Conservation (phyloP, 2,329 filamentous ascomycete genomes). For the Curvularia verruculosa region DNA sequence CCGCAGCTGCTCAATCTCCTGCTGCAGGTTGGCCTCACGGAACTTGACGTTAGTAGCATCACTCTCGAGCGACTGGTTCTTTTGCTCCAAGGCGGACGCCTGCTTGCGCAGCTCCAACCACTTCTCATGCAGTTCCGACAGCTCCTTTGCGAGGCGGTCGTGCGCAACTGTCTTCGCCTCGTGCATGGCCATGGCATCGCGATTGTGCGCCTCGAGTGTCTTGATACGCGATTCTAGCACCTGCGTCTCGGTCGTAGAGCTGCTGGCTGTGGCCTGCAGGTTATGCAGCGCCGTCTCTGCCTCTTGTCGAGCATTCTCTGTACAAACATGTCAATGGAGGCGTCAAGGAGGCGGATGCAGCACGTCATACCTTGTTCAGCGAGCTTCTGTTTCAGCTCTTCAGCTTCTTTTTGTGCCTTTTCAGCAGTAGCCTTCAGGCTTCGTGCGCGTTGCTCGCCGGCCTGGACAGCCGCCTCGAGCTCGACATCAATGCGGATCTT, state of each 20-base stretch:
- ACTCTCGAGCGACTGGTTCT: conserved; percentile 80
- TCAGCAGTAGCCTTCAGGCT: conserved; percentile 81
- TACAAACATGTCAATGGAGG: conserved; percentile 18
- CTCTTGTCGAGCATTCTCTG: conserved; percentile 76
- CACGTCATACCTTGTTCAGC: conserved; percentile 74
- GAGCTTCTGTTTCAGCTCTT: conserved; percentile 79
- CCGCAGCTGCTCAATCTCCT: conserved; percentile 86
- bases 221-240: conserved; percentile 81
- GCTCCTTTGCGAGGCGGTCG: conserved; percentile 82
- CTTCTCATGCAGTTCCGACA: conserved; percentile 88
- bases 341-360: not conserved
- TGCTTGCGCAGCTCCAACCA: conserved; percentile 83
- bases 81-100: conserved; percentile 79
- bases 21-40: conserved; percentile 85
- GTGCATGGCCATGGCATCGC: conserved; percentile 85
- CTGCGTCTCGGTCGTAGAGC: conserved; percentile 74
- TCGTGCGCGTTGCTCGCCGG: conserved; percentile 80
- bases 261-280: conserved; percentile 75
- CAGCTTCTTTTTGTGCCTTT: conserved; percentile 81
- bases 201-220: conserved; percentile 87
- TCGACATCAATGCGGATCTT: conserved; percentile 92
- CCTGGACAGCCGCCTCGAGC: conserved; percentile 86
- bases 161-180: conserved; percentile 89
- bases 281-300: conserved; percentile 82
- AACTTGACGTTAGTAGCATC: conserved; percentile 83